Percentiles rank a stretch among this genome's conserved stretches.
These are phyloP conservation scores for Globisporangium paroecandrum DNA, from an alignment of 352 stramenopile species.

Conservation along the genomic window DNA sequence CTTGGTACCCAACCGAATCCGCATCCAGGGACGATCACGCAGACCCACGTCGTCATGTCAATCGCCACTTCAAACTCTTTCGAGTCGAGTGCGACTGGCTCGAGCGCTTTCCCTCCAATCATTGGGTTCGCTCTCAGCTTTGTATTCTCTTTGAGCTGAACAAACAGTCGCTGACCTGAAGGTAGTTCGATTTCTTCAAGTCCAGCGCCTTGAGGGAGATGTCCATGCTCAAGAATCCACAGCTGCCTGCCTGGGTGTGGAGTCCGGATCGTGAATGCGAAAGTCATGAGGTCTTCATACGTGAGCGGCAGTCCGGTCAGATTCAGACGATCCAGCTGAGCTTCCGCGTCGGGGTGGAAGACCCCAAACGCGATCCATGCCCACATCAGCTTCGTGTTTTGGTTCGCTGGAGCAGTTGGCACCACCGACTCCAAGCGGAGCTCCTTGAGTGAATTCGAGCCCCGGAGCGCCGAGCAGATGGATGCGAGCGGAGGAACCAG, in stretches of 20 bases:
- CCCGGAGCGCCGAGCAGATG: slow-evolving; percentile 1
- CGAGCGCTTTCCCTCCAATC: slow-evolving; percentile 13
- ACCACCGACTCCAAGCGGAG: background rate
- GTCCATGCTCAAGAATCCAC: slow-evolving; percentile 20
- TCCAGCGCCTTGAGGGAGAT: slow-evolving; percentile 21
- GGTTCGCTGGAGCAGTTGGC: background rate
- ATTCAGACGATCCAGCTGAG: slow-evolving; percentile 25
- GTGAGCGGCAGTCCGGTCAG: slow-evolving; percentile 28
- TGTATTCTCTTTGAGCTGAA: slow-evolving; percentile 20
- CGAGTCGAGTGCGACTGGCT: background rate
- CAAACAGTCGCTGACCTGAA: slow-evolving; percentile 22
- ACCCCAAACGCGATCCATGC: slow-evolving; percentile 38
- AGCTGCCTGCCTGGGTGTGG: slow-evolving; percentile 20
- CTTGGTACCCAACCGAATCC: slow-evolving; percentile 30
- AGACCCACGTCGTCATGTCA: slow-evolving; percentile 22
- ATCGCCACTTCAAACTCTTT: slow-evolving; percentile 38
- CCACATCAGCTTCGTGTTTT: slow-evolving; percentile 26
- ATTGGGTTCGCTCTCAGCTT: slow-evolving; percentile 19
- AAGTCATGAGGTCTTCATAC: background rate
- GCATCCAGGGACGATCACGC: slow-evolving; percentile 32
- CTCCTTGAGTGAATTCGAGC: slow-evolving; percentile 1
- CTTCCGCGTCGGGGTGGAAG: slow-evolving; percentile 36
- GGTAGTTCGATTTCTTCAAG: slow-evolving; percentile 24
- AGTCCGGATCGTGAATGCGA: slow-evolving; percentile 17
- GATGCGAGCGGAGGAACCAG: background rate